phyloP scores from a whole-genome alignment of 352 stramenopile genomes.

The Lagenidium sp. region DNA sequence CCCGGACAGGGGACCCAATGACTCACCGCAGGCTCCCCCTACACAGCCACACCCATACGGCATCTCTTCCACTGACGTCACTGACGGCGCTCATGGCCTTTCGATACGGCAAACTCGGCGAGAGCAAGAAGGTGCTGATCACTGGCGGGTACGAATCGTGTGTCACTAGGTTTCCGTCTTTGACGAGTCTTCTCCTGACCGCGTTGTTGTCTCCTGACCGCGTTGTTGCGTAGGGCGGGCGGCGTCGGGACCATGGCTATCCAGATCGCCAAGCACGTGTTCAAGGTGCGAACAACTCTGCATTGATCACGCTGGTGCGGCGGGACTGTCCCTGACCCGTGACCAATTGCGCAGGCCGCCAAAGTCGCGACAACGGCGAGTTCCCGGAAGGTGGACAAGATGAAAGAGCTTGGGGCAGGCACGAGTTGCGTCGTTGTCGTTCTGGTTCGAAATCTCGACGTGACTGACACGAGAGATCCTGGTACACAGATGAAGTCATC shows the following conservation, averaged over 20 bases:
- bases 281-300: constrained; percentile 30
- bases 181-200: not conserved
- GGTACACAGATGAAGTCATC: constrained; percentile 39
- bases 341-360: too few species aligned
- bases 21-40: too few species aligned
- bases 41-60: constrained; percentile 54
- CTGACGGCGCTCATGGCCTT: constrained; percentile 46
- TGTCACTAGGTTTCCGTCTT: not conserved
- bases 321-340: too few species aligned
- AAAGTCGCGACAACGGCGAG: constrained; percentile 68
- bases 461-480: too few species aligned
- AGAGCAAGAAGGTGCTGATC: constrained; percentile 68
- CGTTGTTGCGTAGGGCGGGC: constrained; percentile 25
- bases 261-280: constrained; percentile 66
- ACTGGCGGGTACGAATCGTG: constrained; percentile 35
- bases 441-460: too few species aligned
- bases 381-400: constrained; percentile 47
- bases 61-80: constrained; percentile 45
- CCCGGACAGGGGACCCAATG: too few species aligned
- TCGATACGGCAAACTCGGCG: constrained; percentile 29
- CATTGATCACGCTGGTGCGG: not conserved
- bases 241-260: constrained; percentile 63
- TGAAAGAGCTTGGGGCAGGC: constrained; percentile 52
- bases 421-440: not conserved
- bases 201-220: not conserved